Percentiles rank a stretch among this genome's conserved stretches.
phyloP scores from a whole-genome alignment of 306 rosid species.

The Luffa aegyptiaca region DNA sequence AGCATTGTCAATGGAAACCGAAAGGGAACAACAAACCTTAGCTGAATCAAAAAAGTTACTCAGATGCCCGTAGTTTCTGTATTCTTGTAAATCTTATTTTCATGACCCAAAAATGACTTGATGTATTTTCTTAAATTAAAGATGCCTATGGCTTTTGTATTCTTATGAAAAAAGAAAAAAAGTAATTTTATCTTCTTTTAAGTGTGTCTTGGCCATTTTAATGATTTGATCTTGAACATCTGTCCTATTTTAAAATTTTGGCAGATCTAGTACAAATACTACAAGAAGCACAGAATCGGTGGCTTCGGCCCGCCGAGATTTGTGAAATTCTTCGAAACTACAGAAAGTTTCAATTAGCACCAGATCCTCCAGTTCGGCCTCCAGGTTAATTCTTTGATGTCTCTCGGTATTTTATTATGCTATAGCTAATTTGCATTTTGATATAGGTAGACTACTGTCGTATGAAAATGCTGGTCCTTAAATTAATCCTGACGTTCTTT shows the following conservation, averaged over 20 bases:
- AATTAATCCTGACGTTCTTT: background rate
- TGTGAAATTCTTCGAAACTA: conserved; percentile 59
- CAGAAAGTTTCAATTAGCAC: conserved; percentile 35
- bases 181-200: background rate
- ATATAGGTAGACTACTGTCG: background rate
- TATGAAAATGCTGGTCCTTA: background rate
- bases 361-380: conserved; percentile 49
- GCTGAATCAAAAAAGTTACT: background rate
- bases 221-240: background rate
- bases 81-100: background rate
- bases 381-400: conserved; percentile 32
- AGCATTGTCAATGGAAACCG: background rate
- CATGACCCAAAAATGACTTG: background rate
- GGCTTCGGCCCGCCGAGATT: conserved; percentile 72
- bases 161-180: background rate
- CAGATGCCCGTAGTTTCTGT: background rate
- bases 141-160: background rate
- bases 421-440: background rate
- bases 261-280: conserved; percentile 15
- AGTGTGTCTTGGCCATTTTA: background rate
- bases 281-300: conserved; percentile 46
- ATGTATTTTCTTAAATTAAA: background rate
- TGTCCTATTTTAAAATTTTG: background rate
- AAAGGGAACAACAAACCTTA: background rate
- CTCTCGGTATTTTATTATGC: background rate